These are phyloP conservation scores for Dipodascus albidus DNA, from an alignment of 805 yeast species.

Conservation along the genomic window DNA sequence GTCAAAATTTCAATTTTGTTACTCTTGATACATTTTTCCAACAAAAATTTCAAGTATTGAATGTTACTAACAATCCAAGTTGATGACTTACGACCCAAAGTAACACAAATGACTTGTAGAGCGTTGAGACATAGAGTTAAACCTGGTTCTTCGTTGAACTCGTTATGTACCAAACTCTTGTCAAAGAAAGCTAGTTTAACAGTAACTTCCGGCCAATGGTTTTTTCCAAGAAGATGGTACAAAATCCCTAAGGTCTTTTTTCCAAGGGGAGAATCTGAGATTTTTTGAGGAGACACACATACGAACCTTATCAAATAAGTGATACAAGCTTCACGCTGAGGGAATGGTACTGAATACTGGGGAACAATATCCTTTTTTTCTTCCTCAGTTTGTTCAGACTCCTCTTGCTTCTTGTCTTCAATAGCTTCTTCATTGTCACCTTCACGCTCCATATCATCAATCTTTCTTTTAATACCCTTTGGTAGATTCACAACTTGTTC, in stretches of 20 bases:
- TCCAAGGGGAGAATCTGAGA: conserved; percentile 74
- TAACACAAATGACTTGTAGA: conserved; percentile 74
- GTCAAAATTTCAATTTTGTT: conserved; percentile 45
- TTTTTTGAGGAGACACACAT: conserved; percentile 75
- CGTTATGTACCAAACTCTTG: conserved; percentile 69
- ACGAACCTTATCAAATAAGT: conserved; percentile 81
- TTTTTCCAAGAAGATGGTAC: conserved; percentile 57
- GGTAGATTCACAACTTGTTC: conserved; percentile 8
- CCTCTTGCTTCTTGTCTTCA: conserved; percentile 7
- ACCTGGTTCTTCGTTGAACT: conserved; percentile 46
- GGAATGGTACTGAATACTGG: conserved; percentile 52
- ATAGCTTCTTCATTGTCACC: conserved; percentile 24
- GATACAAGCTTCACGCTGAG: conserved; percentile 80
- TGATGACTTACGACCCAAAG: conserved; percentile 62
- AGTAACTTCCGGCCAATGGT: conserved; percentile 80
- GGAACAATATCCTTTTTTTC: conserved; percentile 31
- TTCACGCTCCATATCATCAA: conserved; percentile 11
- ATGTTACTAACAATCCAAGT: conserved; percentile 73
- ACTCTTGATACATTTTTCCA: conserved; percentile 72
- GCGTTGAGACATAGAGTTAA: conserved; percentile 82
- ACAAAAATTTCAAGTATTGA: conserved; percentile 52
- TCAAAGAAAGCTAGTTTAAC: conserved; percentile 83
- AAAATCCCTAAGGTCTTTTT: conserved; percentile 71
- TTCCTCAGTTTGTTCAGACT: conserved; percentile 18
- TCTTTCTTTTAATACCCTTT: conserved; percentile 4